Evolutionary conservation across 2,329 filamentous ascomycete genomes (phyloP), one percentile per base, ranked within the genome.

Genomic region (Colletotrichum eremochloae): DNA sequence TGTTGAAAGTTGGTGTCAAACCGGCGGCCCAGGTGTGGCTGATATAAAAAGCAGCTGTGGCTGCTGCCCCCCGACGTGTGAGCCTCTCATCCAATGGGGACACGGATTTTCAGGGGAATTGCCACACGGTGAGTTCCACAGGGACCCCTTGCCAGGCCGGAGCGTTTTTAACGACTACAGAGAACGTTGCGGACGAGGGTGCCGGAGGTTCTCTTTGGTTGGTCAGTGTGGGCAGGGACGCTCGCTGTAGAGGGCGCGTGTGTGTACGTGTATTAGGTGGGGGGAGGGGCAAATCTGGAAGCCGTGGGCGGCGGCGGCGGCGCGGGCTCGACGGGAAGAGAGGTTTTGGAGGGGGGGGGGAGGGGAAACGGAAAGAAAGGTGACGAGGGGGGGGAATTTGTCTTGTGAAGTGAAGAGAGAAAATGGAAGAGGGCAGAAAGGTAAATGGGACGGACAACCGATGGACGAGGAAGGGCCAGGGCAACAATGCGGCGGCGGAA

Each of bases 21-120:
- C 56, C 24, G 50, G 50, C 67, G 67, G 67, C 61, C 67, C 63
- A 57, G 52, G 60, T 74, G 72, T 74, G 72, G 72, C 72, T 74
- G 72, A 72, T 74, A 74, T 74, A 72, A 40, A 61, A 31, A 68
- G 64, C 57, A 68, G 68, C 58, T 74, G 72, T 74, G 72, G 72
- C 72, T 74, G 69, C 65, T 73, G 69, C 60, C 63, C 63, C 53
- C 61, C 58, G 62, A 53, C 55, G 36, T 38, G 50, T 61, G 7
- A 57, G 44, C 56, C 48, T 56, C 29, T 70, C 71, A 66, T 70
- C 71, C 67, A 73, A 71, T 67, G 61, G 36, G 29, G 42, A 36
- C 38, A 40, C 31, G 44, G 42, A 46, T 14, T 44, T 52, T 7
- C 8, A 36, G 36, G 52, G 52, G 50, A 67, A 57, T 71, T 60